Base-by-base conservation (phyloP, 352 stramenopile species). In the Globisporangium heterothallicum region DNA sequence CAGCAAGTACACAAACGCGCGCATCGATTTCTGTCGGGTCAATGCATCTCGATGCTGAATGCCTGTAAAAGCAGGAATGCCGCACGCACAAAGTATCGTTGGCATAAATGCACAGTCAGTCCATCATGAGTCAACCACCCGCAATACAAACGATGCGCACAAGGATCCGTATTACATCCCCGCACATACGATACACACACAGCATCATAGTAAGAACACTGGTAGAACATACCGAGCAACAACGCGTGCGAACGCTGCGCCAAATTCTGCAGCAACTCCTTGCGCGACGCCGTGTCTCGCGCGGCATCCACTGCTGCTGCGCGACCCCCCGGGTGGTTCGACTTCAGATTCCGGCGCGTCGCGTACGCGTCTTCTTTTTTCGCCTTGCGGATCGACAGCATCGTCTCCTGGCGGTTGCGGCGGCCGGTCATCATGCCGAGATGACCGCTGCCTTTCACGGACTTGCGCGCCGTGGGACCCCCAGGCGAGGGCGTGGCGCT, bases 361-460 rank as follows among this genome's bases (percentile, higher is more conserved):
- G 83, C 80, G 63, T 94, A 94, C 14, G 79, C 84, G 63, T 94
- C 84, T 61, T 94, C 84, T 50, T 94, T 94, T 67, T 91, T 92
- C 50, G 84, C 79, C 63, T 94, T 94, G 58, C 84, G 84, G 62
- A 94, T 92, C 21, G 77, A 84, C 30, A 94, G 64, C 75, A 92
- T 87, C 2, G 81, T 92, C 69, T 92, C 74, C 64, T 92, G 81
- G 41, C 81, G 81, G 63, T 92, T 92, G 62, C 81, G 81, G 46
- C 81, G 72, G 41, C 81, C 81, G 32, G 81, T 88, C 63, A 88
- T 73, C 74, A 86, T 74, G 47, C 77, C 77, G 21, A 78, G 73
- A 56, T 78, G 63, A 45, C 76, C 77, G 46, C 73, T 67, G 45
- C 76, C 73, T 58, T 92, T 92, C 61, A 92, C 64, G 21, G 72